Evolutionary conservation across 2,329 filamentous ascomycete species (phyloP), one percentile per base, ranked within the genome.

Genomic region (Diplodia mutila): DNA sequence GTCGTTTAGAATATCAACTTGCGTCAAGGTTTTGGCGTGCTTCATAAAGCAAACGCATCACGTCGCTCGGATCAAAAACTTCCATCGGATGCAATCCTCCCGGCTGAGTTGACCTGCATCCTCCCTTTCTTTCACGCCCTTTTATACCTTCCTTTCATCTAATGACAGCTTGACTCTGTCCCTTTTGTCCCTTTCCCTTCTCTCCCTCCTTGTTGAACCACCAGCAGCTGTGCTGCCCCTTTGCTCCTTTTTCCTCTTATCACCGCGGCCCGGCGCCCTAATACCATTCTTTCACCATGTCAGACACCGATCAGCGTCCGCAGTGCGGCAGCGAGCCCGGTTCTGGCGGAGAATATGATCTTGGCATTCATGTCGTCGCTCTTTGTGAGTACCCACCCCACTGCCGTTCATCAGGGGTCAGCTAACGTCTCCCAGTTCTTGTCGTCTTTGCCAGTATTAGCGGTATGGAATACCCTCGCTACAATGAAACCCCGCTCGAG

Each of bases 341-440:
- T 66, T 70, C 55, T 21, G 42, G 42, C 48, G 75, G 72, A n/a
- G 71, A 49, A 1, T 79, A 79, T 53, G 76, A 79, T 61, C 74
- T 79, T 51, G 75, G 77, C 32, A 71, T 80, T 42, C 78, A 80
- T 69, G 74, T 80, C 53, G 75, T 73, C 67, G 78, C 77, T 64
- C 74, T 80, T 49, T 80, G 77, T 79, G 74, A 73, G 77, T 75
- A 48, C 2, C 8, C 8, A n/a, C 37, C n/a, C n/a, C 21, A 16
- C 12, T 3, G 5, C 16, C 51, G 11, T 14, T 16, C 18, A 16
- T 27, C 5, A 65, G 9, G 27, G 3, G 21, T 61, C 16, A 25
- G 55, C 72, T 77, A 70, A 76, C 61, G 3, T 8, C 2, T n/a
- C 11, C 23, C 21, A 79, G 77, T 79, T 72, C 77, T 80, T 65